A percentile compares a stretch with the other conserved stretches of the same genome.
phyloP scores from a whole-genome alignment of 805 yeast species.

The Lachancea dasiensis region DNA sequence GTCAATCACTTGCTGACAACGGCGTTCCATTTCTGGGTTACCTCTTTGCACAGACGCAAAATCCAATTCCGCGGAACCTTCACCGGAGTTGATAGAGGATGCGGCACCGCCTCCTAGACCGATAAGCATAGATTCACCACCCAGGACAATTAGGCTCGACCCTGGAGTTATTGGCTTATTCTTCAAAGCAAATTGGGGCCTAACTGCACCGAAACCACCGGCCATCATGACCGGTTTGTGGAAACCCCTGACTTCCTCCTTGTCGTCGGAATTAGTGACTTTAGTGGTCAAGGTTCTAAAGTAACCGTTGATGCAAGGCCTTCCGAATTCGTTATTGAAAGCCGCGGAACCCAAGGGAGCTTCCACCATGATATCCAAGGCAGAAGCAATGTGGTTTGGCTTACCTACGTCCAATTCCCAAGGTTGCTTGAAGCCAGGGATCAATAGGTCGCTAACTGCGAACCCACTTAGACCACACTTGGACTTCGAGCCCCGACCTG shows the following conservation, averaged over 20 bases:
- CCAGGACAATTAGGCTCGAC: slow-evolving; percentile 83
- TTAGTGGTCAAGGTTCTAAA: slow-evolving; percentile 89
- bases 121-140: slow-evolving; percentile 96
- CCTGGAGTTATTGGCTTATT: slow-evolving; percentile 87
- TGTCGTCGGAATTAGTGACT: slow-evolving; percentile 55
- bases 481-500: slow-evolving; percentile 95
- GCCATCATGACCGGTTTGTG: slow-evolving; percentile 99
- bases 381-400: slow-evolving; percentile 88
- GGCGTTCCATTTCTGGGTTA: slow-evolving; percentile 98
- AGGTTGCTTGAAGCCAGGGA: slow-evolving; percentile 82
- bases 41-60: slow-evolving; percentile 99
- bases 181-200: slow-evolving; percentile 89
- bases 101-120: slow-evolving; percentile 99
- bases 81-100: slow-evolving; percentile 92
- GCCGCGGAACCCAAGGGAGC: slow-evolving; percentile 98
- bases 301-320: slow-evolving; percentile 95
- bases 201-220: slow-evolving; percentile 96
- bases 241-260: slow-evolving; percentile 83
- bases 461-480: slow-evolving; percentile 95
- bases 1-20: slow-evolving; percentile 97
- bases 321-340: slow-evolving; percentile 96
- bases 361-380: slow-evolving; percentile 91
- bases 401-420: slow-evolving; percentile 92
- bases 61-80: slow-evolving; percentile 92
- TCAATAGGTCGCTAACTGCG: slow-evolving; percentile 81